Base-by-base conservation (phyloP, 805 yeast species). In the Kodamaea neixiangensis region DNA sequence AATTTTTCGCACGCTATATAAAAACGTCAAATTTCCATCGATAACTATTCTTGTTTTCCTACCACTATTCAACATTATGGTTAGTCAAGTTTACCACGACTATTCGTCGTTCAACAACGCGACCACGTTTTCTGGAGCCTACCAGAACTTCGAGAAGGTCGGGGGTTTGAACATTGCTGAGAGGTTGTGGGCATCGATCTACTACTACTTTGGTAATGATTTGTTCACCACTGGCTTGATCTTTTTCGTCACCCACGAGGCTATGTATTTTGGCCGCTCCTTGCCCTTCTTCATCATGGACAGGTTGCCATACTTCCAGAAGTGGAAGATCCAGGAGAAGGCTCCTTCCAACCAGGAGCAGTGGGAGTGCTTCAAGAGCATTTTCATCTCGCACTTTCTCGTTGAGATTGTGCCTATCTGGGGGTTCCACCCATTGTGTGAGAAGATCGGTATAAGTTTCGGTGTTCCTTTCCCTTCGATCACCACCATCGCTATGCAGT, bases 321-420 rank as follows among this genome's bases (percentile, higher is more conserved):
- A 80, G 69, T 93, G 82, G 78, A 93, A 93, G 73, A 86, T 94
- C 60, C 99, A 93, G 76, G 81, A 87, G 38, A 89, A 89, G 67
- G 71, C 86, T 49, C 97, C 97, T 38, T 76, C 88, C 44, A 79
- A 80, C 53, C 78, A 79, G 66, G 97, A 93, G 73, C 97, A 93
- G 69, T 83, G 96, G 92, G 91, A 89, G 69, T 93, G 99, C 71
- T 76, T 89, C 60, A 87, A 89, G 69, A 75, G 87, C 22, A 97
- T 93, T 29, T 72, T 94, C 50, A 80, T 83, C 45, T 87, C 96
- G 2, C 99, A 93, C 73, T 85, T 91, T 69, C 71, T 93, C 56
- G 96, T 93, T 47, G 99, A 93, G 76, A 96, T 96, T 4, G 77
- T 94, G 54, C 98, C 97, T 50, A 94, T 93, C 59, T 93, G 97